phyloP scores from a whole-genome alignment of 2,329 filamentous ascomycete genomes.

The Gremmenia infestans region DNA sequence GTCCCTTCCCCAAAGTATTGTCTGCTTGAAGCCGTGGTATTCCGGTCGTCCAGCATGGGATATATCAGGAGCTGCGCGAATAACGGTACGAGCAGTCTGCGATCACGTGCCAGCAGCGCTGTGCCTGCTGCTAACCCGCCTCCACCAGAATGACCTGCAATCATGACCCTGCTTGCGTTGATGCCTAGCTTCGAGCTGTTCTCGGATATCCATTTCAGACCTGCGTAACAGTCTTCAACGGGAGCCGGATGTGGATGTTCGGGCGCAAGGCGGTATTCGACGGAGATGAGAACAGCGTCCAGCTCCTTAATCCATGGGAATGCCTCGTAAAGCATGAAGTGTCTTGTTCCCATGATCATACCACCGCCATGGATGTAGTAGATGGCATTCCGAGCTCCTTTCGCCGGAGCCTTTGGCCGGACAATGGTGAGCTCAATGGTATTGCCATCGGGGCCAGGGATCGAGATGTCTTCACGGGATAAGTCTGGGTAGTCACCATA shows the following conservation, averaged over 20 bases:
- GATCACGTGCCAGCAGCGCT: conserved; percentile 43
- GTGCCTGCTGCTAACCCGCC: conserved; percentile 52
- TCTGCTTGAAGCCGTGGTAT: conserved; percentile 24
- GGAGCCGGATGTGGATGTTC: conserved; percentile 9
- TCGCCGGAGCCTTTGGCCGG: neutral
- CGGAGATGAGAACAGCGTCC: conserved; percentile 42
- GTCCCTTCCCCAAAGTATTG: conserved; percentile 31
- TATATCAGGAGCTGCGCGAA: conserved; percentile 36
- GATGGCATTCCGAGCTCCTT: conserved; percentile 5
- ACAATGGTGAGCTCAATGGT: conserved; percentile 11
- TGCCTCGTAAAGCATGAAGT: conserved; percentile 28
- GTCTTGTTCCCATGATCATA: conserved; percentile 22
- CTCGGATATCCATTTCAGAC: conserved; percentile 40
- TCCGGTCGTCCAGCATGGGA: conserved; percentile 40
- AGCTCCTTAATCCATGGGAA: conserved; percentile 44
- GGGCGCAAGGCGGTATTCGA: conserved; percentile 15
- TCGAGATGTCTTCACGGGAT: conserved; percentile 4
- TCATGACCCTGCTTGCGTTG: conserved; percentile 43
- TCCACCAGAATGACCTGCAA: conserved; percentile 52
- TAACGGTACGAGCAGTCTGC: conserved; percentile 30
- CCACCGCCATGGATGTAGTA: conserved; percentile 49
- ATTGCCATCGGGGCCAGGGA: conserved; percentile 6
- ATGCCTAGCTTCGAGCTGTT: conserved; percentile 36
- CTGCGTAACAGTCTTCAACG: conserved; percentile 40
- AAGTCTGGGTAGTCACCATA: conserved; percentile 2